Percentiles rank a stretch among this genome's conserved stretches.
phyloP scores from a whole-genome alignment of 148 eudicot species.

The Fagopyrum homotropicum region DNA sequence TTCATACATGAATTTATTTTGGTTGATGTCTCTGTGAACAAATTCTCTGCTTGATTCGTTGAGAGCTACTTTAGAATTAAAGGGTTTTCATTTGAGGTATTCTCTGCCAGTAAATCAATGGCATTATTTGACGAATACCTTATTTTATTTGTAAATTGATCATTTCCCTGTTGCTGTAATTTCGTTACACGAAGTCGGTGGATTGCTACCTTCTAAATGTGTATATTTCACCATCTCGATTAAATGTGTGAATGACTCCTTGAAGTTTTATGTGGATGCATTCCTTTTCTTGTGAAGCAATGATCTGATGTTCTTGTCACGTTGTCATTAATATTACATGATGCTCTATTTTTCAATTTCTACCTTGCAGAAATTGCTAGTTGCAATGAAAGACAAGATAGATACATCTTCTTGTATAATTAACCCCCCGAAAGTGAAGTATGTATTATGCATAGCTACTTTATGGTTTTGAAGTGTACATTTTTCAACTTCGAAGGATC shows the following conservation, averaged over 20 bases:
- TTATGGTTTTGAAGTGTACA: neutral
- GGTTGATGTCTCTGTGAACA: neutral
- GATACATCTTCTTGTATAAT: conserved; percentile 77
- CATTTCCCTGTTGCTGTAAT: neutral
- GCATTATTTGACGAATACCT: neutral
- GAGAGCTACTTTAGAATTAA: neutral
- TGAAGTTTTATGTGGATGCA: neutral
- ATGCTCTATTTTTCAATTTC: neutral
- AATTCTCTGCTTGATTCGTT: neutral
- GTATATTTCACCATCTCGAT: neutral
- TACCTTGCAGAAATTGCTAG: conserved; percentile 55
- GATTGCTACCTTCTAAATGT: neutral
- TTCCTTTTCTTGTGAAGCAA: neutral
- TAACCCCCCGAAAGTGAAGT: conserved; percentile 67
- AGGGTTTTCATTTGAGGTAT: neutral
- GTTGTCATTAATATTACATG: neutral
- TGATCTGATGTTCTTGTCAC: neutral
- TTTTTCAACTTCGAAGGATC: conserved; percentile 2
- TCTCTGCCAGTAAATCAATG: neutral
- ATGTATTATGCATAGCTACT: conserved; percentile 15
- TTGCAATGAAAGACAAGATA: conserved; percentile 55
- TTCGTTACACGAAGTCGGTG: neutral
- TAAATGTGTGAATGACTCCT: neutral
- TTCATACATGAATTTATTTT: neutral
- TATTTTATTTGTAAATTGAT: neutral